These are phyloP conservation scores for Chrysosporium queenslandicum DNA, from an alignment of 2,329 filamentous ascomycete species.

Conservation along the genomic window DNA sequence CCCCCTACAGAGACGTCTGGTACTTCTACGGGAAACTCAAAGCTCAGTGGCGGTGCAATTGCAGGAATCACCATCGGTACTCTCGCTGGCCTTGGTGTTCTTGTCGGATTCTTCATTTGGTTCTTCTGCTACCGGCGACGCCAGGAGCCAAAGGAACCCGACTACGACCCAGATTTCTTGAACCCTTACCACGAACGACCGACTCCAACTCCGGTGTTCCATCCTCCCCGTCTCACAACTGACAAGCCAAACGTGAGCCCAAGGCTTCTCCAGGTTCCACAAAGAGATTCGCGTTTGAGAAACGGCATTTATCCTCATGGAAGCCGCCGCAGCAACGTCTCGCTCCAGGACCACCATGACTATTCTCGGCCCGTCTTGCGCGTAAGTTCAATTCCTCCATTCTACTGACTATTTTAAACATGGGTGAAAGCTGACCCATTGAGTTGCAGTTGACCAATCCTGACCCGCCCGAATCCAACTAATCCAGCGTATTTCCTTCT, in stretches of 20 bases:
- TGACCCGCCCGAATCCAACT: conserved; percentile 8
- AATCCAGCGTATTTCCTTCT: not conserved
- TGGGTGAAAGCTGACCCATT: conserved; percentile 1
- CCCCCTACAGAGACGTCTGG: conserved; percentile 17
- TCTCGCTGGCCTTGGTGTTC: conserved; percentile 29
- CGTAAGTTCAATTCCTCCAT: conserved; percentile 23
- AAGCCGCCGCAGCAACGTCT: conserved; percentile 36
- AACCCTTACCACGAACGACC: conserved; percentile 22
- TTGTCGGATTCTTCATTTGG: conserved; percentile 32
- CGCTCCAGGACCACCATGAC: conserved; percentile 41
- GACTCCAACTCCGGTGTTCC: conserved; percentile 17
- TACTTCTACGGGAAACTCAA: conserved; percentile 15
- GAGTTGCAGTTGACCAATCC: conserved; percentile 17
- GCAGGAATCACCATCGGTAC: conserved; percentile 38
- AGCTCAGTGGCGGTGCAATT: conserved; percentile 34
- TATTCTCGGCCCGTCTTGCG: conserved; percentile 39
- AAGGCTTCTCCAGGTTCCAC: conserved; percentile 26
- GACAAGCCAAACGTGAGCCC: conserved; percentile 4
- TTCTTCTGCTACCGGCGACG: conserved; percentile 33
- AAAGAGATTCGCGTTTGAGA: conserved; percentile 39
- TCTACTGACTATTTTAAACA: not conserved
- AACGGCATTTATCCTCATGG: conserved; percentile 36
- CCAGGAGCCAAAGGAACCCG: conserved; percentile 11
- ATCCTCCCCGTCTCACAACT: not conserved
- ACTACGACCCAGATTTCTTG: conserved; percentile 7